phyloP scores from a whole-genome alignment of 192 early-diverging fungal species.

The Coemansia pectinata region DNA sequence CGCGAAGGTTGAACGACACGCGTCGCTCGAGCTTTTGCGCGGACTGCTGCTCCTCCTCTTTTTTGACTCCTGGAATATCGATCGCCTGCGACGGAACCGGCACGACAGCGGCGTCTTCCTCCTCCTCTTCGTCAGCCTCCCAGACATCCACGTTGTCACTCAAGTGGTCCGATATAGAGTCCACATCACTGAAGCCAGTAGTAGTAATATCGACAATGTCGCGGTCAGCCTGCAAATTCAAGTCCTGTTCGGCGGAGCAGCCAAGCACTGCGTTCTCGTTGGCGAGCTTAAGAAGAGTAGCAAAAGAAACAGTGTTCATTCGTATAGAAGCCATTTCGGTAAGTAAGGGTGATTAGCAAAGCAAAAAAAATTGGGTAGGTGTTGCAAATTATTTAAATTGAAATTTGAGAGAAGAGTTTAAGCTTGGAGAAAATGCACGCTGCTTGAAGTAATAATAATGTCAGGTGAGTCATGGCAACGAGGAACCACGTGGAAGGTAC shows the following conservation, averaged over 20 bases:
- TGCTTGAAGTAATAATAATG: not conserved
- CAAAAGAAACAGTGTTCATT: constrained; percentile 40
- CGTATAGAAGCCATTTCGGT: constrained; percentile 56
- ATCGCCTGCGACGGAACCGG: constrained; percentile 9
- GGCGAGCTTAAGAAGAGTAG: constrained; percentile 17
- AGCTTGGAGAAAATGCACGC: not conserved
- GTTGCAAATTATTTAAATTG: not conserved
- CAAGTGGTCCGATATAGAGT: not conserved
- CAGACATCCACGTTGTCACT: not conserved
- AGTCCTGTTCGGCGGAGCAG: not conserved
- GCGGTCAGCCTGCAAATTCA: not conserved
- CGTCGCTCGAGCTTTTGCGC: constrained; percentile 28
- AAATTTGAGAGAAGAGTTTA: not conserved
- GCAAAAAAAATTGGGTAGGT: not conserved
- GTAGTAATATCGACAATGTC: not conserved
- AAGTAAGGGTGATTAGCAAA: not conserved
- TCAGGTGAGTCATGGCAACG: not conserved
- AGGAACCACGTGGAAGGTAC: constrained; percentile 1
- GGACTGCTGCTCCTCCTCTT: not conserved
- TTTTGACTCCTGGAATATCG: constrained; percentile 21
- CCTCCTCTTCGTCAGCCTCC: not conserved
- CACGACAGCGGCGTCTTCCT: not conserved
- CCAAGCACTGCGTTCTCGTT: not conserved
- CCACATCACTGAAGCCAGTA: not conserved
- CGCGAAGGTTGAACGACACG: constrained; percentile 50